A percentile compares a stretch with the other conserved stretches of the same genome.
These are phyloP conservation scores for Saprolegnia diclina DNA, from an alignment of 352 stramenopile species.

Conservation along the genomic window DNA sequence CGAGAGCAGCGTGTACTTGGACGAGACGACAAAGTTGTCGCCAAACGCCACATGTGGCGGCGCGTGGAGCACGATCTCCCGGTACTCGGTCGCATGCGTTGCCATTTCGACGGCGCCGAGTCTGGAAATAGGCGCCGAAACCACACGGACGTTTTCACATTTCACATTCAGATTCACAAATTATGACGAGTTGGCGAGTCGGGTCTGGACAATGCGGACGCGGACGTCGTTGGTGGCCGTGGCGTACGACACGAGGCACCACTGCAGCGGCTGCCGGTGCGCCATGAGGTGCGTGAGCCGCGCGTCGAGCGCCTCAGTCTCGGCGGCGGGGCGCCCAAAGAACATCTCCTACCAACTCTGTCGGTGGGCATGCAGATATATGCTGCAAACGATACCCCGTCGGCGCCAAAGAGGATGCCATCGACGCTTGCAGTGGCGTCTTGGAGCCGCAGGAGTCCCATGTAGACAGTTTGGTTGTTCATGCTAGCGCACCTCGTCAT, in stretches of 20 bases:
- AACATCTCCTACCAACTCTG: constrained; percentile 10
- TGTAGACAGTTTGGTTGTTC: background rate
- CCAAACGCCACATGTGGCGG: constrained; percentile 28
- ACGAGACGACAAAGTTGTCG: constrained; percentile 88
- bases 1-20: constrained; percentile 84
- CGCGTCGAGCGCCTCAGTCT: background rate
- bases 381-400: constrained; percentile 9
- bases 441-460: constrained; percentile 3
- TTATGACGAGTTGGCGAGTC: background rate
- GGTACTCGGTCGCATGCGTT: background rate
- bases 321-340: background rate
- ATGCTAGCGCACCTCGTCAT: too few relatives aligned
- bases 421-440: background rate
- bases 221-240: background rate
- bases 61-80: background rate
- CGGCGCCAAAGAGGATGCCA: constrained; percentile 5
- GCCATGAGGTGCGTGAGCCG: background rate
- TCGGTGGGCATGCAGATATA: background rate
- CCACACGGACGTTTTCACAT: background rate
- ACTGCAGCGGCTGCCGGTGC: constrained; percentile 3
- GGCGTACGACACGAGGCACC: background rate
- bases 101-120: background rate
- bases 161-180: background rate
- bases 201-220: background rate
- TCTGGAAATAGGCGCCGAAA: background rate